These are phyloP conservation scores for Priceomyces medius DNA, from an alignment of 805 yeast species.

Conservation along the genomic window DNA sequence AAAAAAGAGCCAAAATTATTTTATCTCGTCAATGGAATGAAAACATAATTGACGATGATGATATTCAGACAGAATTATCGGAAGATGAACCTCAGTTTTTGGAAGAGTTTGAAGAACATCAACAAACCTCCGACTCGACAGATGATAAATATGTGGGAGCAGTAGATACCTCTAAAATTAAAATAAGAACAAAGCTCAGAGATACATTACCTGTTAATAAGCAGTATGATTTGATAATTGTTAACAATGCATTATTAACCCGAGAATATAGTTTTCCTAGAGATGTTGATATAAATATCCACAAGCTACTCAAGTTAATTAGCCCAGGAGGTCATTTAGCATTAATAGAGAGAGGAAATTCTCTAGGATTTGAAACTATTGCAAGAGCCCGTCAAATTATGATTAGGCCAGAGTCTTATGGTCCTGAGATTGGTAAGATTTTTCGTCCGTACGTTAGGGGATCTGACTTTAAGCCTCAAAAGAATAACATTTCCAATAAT, in stretches of 20 bases:
- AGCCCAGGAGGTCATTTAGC: conserved; percentile 80
- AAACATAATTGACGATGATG: conserved; percentile 16
- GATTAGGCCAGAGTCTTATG: conserved; percentile 77
- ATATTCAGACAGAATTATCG: background rate
- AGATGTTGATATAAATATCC: conserved; percentile 68
- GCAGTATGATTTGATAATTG: conserved; percentile 78
- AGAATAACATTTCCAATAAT: conserved; percentile 31
- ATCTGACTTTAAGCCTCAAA: conserved; percentile 42
- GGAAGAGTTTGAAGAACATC: conserved; percentile 7
- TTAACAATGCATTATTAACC: conserved; percentile 72
- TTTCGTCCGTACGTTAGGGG: conserved; percentile 69
- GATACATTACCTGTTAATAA: conserved; percentile 51
- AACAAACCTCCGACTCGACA: conserved; percentile 3
- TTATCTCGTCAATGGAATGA: conserved; percentile 67
- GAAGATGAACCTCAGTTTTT: conserved; percentile 6
- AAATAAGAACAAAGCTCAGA: conserved; percentile 54
- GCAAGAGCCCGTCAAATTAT: conserved; percentile 89
- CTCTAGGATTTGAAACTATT: conserved; percentile 81
- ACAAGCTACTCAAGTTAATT: conserved; percentile 56
- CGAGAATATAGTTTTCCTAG: conserved; percentile 62
- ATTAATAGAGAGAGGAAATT: conserved; percentile 83
- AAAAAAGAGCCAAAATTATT: conserved; percentile 71
- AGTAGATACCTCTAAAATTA: conserved; percentile 57
- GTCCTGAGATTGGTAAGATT: conserved; percentile 55
- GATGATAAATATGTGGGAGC: conserved; percentile 34